Base-by-base conservation (phyloP, 331 rosid genomes). In the Quercus phellos region DNA sequence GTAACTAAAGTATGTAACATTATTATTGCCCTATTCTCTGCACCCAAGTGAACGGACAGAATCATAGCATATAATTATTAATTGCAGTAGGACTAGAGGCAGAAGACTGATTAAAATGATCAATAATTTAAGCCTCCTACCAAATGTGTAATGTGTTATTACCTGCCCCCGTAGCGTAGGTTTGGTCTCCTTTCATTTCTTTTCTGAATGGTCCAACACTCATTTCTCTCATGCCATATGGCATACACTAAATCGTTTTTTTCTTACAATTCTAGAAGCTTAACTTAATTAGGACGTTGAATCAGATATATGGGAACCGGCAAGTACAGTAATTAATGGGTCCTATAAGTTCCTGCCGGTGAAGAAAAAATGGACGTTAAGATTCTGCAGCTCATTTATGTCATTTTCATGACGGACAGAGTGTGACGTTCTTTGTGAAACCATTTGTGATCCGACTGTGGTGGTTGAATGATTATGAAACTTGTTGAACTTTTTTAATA, bases 331-430 rank as follows among this genome's bases (percentile, higher is more conserved):
- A 4, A 7, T 4, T 8, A 4, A 7, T 4, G 4, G 64, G 30
- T 22, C 64, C 53, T 46, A 12, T 12, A 46, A 8, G 46, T 38
- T 11, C 46, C 46, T 38, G 46, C 46, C 46, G 0, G 17, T 13
- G 4, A 12, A 46, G 53, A 2, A 10, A 46, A 11, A 19, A 56
- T 7, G 5, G 64, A 3, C 17, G 0, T 56, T 56, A 22, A 56
- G 21, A 56, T 18, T 19, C 7, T 56, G 13, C 18, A 18, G 53
- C 43, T 50, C 22, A 51, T 53, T 63, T 16, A 30, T 72, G 78
- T 79, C 68, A 53, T 59, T 72, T 53, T 79, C 78, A 73, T 17
- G 4, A 42, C 61, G 10, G 7, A 43, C 5, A 46, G 38, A 63
- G 26, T 34, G 55, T 66, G 67, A 6, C 55, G 34, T 26, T 26